Evolutionary conservation across 768 basidiomycete genomes (phyloP).

Genomic region (Tylopilus subfusipes): DNA sequence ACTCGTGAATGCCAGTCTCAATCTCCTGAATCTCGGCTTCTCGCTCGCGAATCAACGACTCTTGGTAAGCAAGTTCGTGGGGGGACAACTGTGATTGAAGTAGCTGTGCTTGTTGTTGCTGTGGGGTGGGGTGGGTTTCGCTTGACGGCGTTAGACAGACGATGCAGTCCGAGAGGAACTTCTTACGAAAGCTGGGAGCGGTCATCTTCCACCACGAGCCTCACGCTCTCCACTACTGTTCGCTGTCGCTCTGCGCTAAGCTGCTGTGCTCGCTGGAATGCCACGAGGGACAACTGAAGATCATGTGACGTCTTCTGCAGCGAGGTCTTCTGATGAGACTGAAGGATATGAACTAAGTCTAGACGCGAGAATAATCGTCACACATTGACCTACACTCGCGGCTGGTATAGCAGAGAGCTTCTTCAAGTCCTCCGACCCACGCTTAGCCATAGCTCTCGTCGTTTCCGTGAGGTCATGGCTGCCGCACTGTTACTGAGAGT

Average conservation of each 20-base stretch:
- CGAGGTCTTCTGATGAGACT: constrained; percentile 80
- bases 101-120: constrained; percentile 66
- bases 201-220: constrained; percentile 79
- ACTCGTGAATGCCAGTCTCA: constrained; percentile 93
- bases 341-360: background rate
- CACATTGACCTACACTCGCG: constrained; percentile 45
- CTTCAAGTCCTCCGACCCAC: constrained; percentile 91
- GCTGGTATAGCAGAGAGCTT: constrained; percentile 69
- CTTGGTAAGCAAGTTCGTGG: constrained; percentile 93
- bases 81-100: constrained; percentile 76
- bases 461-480: constrained; percentile 95
- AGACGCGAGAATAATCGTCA: background rate
- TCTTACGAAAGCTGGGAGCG: constrained; percentile 32
- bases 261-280: constrained; percentile 90
- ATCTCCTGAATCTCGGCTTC: constrained; percentile 95
- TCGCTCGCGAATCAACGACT: constrained; percentile 77
- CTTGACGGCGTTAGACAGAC: constrained; percentile 16
- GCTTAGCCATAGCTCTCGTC: constrained; percentile 92
- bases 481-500: constrained; percentile 3
- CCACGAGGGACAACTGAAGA: constrained; percentile 81
- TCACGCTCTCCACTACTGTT: constrained; percentile 83
- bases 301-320: constrained; percentile 94
- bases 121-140: constrained; percentile 43
- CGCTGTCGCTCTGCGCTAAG: constrained; percentile 87
- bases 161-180: background rate